Conservation (phyloP, 2,329 filamentous ascomycete species). For the Immersiporthe knoxdaviesiana region DNA sequence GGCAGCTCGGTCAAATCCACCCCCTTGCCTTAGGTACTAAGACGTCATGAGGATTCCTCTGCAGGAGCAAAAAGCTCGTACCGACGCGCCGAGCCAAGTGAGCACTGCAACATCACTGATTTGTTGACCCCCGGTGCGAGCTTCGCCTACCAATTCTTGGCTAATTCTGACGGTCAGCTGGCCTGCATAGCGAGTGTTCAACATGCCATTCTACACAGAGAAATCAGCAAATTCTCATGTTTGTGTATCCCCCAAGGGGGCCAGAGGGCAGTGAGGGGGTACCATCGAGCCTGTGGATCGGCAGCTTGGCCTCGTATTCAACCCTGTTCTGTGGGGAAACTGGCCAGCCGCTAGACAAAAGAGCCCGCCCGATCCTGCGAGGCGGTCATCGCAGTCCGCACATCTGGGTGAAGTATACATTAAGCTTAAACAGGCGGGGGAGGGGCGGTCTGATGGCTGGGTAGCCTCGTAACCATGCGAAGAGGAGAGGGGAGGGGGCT, state of each 20-base stretch:
- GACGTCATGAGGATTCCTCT: conserved; percentile 5
- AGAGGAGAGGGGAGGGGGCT: too few relatives aligned
- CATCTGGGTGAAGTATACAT: not conserved
- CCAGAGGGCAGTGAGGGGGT: not conserved
- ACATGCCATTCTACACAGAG: conserved; percentile 4
- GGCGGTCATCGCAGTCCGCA: not conserved
- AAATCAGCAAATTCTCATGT: not conserved
- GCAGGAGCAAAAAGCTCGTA: conserved; percentile 1
- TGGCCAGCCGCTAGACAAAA: conserved; percentile 3
- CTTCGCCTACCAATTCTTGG: not conserved
- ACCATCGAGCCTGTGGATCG: conserved; percentile 12
- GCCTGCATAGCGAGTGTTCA: not conserved
- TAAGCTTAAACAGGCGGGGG: conserved; percentile 1
- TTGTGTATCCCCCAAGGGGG: conserved; percentile 1
- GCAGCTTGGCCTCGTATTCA: conserved; percentile 14
- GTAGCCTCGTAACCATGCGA: not conserved
- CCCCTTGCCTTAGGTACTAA: conserved; percentile 3
- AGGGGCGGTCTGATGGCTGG: not conserved
- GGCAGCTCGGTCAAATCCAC: not conserved
- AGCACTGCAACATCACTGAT: conserved; percentile 1
- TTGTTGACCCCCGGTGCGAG: not conserved
- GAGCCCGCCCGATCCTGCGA: conserved; percentile 8
- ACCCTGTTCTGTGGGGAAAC: conserved; percentile 6
- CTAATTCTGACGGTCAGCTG: not conserved
- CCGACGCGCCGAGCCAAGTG: not conserved